These are phyloP conservation scores for Phaeosphaeria sp. DNA, from an alignment of 2,329 filamentous ascomycete species.

Conservation along the genomic window DNA sequence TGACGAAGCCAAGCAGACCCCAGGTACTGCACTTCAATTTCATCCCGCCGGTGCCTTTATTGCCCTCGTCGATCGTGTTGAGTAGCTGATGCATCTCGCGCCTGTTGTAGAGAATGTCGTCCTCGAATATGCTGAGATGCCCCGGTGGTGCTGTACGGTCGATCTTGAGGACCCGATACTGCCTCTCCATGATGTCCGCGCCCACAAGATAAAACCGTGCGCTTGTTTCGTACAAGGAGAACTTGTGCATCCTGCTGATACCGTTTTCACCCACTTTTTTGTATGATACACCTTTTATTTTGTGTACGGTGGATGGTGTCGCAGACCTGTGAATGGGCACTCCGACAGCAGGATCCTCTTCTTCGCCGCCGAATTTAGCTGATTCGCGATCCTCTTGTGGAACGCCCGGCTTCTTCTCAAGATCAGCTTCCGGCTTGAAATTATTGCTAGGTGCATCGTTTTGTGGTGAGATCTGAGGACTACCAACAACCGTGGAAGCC, in stretches of 20 bases:
- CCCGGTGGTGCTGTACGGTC: slow-evolving; percentile 82
- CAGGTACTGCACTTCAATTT: slow-evolving; percentile 89
- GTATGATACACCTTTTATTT: slow-evolving; percentile 47
- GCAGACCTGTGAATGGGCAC: slow-evolving; percentile 48
- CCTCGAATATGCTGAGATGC: slow-evolving; percentile 85
- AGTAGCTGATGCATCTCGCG: slow-evolving; percentile 93
- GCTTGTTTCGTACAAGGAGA: slow-evolving; percentile 95
- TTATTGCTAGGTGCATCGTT: slow-evolving; percentile 32
- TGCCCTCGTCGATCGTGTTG: slow-evolving; percentile 93
- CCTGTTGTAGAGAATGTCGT: slow-evolving; percentile 92
- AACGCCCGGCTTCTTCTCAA: slow-evolving; percentile 39
- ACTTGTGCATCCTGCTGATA: slow-evolving; percentile 80
- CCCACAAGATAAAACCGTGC: slow-evolving; percentile 94
- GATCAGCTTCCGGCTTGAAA: slow-evolving; percentile 40
- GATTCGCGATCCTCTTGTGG: slow-evolving; percentile 38
- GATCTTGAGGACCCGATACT: slow-evolving; percentile 92
- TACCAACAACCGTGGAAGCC: slow-evolving; percentile 32
- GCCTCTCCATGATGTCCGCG: slow-evolving; percentile 84
- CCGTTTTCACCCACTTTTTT: slow-evolving; percentile 52
- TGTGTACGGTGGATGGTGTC: slow-evolving; percentile 48
- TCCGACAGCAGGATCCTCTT: slow-evolving; percentile 49
- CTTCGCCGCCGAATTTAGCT: slow-evolving; percentile 49
- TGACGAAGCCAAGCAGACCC: slow-evolving; percentile 93
- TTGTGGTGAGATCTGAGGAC: slow-evolving; percentile 29
- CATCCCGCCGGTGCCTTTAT: slow-evolving; percentile 86